Base-by-base conservation (phyloP, 129 eudicot genomes). In the Logfia minima region DNA sequence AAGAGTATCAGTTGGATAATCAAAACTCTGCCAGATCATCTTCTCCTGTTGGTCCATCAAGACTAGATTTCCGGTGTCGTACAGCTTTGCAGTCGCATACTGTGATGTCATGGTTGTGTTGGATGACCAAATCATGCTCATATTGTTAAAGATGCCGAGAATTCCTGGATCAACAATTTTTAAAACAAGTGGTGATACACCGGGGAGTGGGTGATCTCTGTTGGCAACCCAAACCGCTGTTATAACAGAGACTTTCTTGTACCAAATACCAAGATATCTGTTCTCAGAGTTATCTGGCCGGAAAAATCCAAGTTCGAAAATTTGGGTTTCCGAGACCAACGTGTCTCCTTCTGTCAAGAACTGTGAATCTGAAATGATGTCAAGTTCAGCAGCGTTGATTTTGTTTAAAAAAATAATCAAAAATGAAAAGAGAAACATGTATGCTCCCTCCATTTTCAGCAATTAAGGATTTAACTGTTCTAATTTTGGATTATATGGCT, bases 21-120 rank as follows among this genome's bases (percentile, higher is more conserved):
- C 88, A 67, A 87, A 87, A 67, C 88, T 87, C 43, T 84, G 81
- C 88, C 90, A 87, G 3, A 77, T 13, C n/a, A 82, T 68, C 3
- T 73, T 75, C 11, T 60, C 11, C 2, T 65, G 58, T 8, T 17
- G 62, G 2, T 75, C 79, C 3, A 23, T 58, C 52, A 86, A 61
- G 1, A 80, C 83, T 21, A 86, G 81, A 83, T 86, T 86, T 0
- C 87, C 90, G 4, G 52, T 19, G 66, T 83, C 83, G 0, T 4
- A 10, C 45, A 83, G 77, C 80, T 35, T 22, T 10, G 75, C 69
- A 8, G 58, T 29, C n/a, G 64, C 56, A 16, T 41, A 35, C 16
- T 5, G 6, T 19, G 75, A 53, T 3, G 56, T 29, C n/a, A n/a
- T 81, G 4, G 82, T 77, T 1, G 77, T 60, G 70, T 80, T 74